Evolutionary conservation across 805 yeast genomes (phyloP), one percentile per base, ranked within the genome.

Genomic region (Wickerhamomyces chambardii): DNA sequence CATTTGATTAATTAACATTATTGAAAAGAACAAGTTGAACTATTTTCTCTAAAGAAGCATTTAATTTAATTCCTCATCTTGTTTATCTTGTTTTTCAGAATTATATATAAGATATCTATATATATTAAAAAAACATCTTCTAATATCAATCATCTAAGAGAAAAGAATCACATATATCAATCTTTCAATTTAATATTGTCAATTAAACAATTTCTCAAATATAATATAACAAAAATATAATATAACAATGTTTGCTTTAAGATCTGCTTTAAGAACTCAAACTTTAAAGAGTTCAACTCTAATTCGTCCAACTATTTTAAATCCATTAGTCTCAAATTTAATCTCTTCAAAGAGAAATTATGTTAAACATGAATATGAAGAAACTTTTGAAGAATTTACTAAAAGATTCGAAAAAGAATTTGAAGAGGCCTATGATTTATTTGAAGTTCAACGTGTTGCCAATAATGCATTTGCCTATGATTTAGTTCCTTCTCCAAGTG

Each of bases 381-480:
- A 87, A 69, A 78, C 95, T 36, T 89, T 84, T 48, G 97, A 87
- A 67, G 96, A 89, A 68, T 87, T 86, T 73, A 85, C 95, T 12
- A 10, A 24, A 44, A 78, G 89, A 76, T 85, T 76, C 69, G 96
- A 86, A 70, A 84, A 86, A 67, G 97, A 92, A 61, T 92, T 92
- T 55, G 97, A 92, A 51, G 86, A 83, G 60, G 95, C 95, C 32
- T 83, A 84, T 62, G 94, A 83, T 59, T 66, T 83, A 39, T 83
- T 83, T 49, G 94, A 83, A 68, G 90, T 83, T 40, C 87, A 79
- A 64, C 85, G 98, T 73, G 89, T 92, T 42, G 76, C 92, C 60
- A 92, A 94, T 79, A 92, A 92, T 71, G 87, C 95, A 65, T 92
- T 92, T 72, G 84, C 97, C 14, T 92, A 92, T 72, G 98, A 92